These are phyloP conservation scores for Suhomyces anneliseae DNA, from an alignment of 1,139 yeast species.

Conservation along the genomic window DNA sequence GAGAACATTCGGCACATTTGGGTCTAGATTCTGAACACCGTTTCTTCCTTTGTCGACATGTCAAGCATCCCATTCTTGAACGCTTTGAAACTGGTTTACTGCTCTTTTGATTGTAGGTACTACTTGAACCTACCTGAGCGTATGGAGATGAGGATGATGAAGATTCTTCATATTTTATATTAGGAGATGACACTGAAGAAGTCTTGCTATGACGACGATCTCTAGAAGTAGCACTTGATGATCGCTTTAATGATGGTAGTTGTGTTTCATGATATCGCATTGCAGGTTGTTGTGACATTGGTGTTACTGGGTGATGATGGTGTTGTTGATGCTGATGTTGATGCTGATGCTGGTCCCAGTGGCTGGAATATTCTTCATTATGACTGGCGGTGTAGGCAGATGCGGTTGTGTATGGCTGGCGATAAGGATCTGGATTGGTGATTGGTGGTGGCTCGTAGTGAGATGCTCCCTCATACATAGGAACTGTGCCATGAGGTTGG, in stretches of 20 bases:
- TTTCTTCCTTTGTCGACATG: constrained; percentile 47
- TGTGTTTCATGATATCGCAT: not conserved
- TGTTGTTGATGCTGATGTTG: not conserved
- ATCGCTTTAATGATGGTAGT: not conserved
- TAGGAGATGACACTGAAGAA: constrained; percentile 4
- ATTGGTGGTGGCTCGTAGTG: not conserved
- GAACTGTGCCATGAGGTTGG: not conserved
- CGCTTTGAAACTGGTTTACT: constrained; percentile 29
- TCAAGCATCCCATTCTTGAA: constrained; percentile 48
- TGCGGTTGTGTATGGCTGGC: constrained; percentile 2
- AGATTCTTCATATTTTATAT: constrained; percentile 3
- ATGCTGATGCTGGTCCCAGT: constrained; percentile 3
- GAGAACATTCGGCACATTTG: constrained; percentile 42
- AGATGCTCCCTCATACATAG: constrained; percentile 1
- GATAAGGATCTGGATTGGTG: constrained; percentile 3
- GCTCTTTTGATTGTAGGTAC: not conserved
- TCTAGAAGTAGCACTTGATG: not conserved
- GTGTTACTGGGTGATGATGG: not conserved
- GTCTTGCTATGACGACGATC: constrained; percentile 2
- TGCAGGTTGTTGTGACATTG: not conserved
- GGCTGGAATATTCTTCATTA: constrained; percentile 2
- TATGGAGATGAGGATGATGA: constrained; percentile 4
- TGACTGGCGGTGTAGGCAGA: constrained; percentile 1
- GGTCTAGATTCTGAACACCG: constrained; percentile 48
- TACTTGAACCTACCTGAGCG: not conserved